A percentile compares a stretch with the other conserved stretches of the same genome.
Evolutionary conservation across 768 basidiomycete species (phyloP).

Genomic region (Tricholoma saponaceum): DNA sequence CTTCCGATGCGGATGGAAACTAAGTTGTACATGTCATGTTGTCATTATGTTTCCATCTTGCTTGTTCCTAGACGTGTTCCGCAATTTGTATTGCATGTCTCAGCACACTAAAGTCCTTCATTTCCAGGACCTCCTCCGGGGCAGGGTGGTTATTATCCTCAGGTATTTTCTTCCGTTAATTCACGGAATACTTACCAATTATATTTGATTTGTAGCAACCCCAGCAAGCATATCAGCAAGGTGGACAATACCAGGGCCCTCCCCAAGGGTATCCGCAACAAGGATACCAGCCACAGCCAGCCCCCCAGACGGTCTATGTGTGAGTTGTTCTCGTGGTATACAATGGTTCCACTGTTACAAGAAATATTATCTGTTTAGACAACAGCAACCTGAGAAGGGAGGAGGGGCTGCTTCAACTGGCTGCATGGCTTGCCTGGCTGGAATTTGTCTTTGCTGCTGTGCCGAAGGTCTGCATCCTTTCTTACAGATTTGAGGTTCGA

Average conservation of each 20-base stretch:
- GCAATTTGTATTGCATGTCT: not conserved
- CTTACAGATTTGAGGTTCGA: not conserved
- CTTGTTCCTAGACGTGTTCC: not conserved
- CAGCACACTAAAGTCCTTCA: not conserved
- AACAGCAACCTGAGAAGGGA: constrained; percentile 52
- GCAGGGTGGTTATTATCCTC: constrained; percentile 66
- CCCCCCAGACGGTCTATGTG: constrained; percentile 82
- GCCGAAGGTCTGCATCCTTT: constrained; percentile 54
- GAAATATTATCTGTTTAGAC: constrained; percentile 19
- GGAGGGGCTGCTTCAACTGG: constrained; percentile 33
- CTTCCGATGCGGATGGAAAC: not conserved
- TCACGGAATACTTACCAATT: not conserved
- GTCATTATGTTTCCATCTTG: not conserved
- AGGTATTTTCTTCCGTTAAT: constrained; percentile 24
- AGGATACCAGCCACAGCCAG: constrained; percentile 48
- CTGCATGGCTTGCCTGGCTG: constrained; percentile 65
- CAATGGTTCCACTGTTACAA: no score
- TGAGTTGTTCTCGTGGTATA: constrained; percentile 43
- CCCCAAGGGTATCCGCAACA: constrained; percentile 43
- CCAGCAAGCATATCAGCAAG: constrained; percentile 60
- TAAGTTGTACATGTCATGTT: not conserved
- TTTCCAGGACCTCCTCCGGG: constrained; percentile 46
- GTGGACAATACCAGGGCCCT: constrained; percentile 35
- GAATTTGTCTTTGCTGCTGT: constrained; percentile 62
- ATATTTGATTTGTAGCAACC: constrained; percentile 47